Percentiles rank a stretch among this genome's conserved stretches.
phyloP scores from a whole-genome alignment of 192 early-diverging fungal genomes.

The Mortierella hygrophila region DNA sequence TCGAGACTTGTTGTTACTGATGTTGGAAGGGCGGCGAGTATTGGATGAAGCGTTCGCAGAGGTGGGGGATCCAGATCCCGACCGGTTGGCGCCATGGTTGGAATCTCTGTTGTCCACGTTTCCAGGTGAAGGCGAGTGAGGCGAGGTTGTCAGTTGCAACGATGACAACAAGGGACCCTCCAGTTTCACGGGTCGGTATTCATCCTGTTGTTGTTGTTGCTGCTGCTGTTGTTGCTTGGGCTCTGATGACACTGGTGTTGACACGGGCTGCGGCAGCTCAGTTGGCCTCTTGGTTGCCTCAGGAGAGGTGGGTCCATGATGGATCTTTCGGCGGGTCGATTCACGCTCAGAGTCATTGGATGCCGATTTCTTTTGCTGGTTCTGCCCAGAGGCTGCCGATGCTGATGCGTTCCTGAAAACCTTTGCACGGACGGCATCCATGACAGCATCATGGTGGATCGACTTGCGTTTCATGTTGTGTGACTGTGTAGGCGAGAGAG shows the following conservation, averaged over 20 bases:
- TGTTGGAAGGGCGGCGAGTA: not conserved
- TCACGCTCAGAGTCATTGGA: conserved; percentile 16
- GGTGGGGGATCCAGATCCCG: not conserved
- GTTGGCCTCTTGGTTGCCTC: conserved; percentile 16
- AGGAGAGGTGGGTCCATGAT: conserved; percentile 21
- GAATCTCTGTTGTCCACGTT: conserved; percentile 1
- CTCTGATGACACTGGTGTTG: not conserved
- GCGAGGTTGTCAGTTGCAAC: conserved; percentile 8
- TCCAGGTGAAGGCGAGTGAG: conserved; percentile 14
- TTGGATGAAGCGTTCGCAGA: not conserved
- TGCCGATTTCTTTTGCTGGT: conserved; percentile 31
- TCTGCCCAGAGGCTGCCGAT: conserved; percentile 8
- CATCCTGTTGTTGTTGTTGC: conserved; percentile 17
- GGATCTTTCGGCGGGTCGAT: conserved; percentile 17
- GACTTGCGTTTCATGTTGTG: conserved; percentile 47
- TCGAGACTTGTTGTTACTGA: not conserved
- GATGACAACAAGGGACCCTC: conserved; percentile 17
- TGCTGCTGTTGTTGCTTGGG: not conserved
- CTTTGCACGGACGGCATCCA: conserved; percentile 60
- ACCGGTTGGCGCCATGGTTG: not conserved
- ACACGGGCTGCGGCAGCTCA: not conserved
- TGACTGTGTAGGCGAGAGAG: conserved; percentile 35
- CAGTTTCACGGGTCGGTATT: conserved; percentile 17
- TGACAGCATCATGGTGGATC: conserved; percentile 59
- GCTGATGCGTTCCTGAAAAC: conserved; percentile 51